Evolutionary conservation across 176 grass and related monocot species (phyloP).

Genomic region (Cenchrus purpureus): DNA sequence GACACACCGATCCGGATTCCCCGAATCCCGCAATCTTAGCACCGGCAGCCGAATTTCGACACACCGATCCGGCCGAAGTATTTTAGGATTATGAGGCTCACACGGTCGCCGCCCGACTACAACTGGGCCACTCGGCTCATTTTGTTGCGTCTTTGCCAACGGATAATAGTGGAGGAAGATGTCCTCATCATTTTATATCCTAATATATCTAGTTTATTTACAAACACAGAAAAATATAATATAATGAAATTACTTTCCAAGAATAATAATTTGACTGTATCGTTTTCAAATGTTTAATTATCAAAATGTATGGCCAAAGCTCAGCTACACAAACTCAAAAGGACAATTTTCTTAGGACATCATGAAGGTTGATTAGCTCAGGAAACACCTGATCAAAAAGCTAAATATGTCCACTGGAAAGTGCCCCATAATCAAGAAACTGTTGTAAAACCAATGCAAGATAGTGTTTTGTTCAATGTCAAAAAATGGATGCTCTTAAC

Average conservation of each 20-base stretch:
- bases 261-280: not conserved
- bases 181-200: not conserved
- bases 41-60: no score
- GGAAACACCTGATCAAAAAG: constrained; percentile 4
- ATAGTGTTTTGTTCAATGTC: not conserved
- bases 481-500: not conserved
- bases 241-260: not conserved
- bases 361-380: not conserved
- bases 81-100: no score
- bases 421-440: not conserved
- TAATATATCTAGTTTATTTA: not conserved
- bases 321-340: not conserved
- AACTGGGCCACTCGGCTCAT: no score
- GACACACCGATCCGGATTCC: no score
- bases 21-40: no score
- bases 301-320: not conserved
- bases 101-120: no score
- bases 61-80: no score
- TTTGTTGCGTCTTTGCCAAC: no score
- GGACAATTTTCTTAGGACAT: not conserved
- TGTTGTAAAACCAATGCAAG: not conserved
- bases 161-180: no score
- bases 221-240: not conserved
- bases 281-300: not conserved
- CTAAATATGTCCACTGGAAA: not conserved